Base-by-base conservation (phyloP, 1,284 basidiomycete genomes). In the Leucoagaricus sp. region DNA sequence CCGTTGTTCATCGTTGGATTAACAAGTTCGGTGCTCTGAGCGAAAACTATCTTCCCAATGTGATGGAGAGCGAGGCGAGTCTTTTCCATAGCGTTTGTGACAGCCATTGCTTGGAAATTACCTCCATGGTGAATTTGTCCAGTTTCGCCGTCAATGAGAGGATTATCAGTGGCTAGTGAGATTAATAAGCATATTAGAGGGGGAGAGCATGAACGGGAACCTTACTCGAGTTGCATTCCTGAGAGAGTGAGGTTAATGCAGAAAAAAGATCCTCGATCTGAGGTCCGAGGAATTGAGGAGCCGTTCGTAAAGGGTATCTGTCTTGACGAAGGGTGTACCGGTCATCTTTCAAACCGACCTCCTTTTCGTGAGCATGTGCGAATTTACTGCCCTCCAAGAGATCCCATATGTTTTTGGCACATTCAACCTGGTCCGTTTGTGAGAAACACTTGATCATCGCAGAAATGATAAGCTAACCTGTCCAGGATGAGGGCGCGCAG, bases 51-150 rank as follows among this genome's bases (percentile, higher is more conserved):
- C 71, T 93, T 92, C 58, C 92, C 93, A 55, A 94, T 81, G 64
- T 93, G 90, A 62, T 92, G 84, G 28, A 95, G 75, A 2, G 88
- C 81, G 40, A 94, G 82, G 17, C 93, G 86, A 4, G 90, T 89
- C 70, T 93, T 91, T 70, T 95, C 93, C 87, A 94, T 93, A 4
- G 88, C 87, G 57, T 92, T 93, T 6, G 92, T 91, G 53, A 95
- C 83, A 1, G 91, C 80, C 84, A 93, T 91, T 1, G 90, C 91
- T 69, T 78, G 76, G 65, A 94, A 94, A 67, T 93, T 93, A 9
- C 93, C 93, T 19, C 92, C 92, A 62, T 93, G 87, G 68, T 92
- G 89, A 6, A 91, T 79, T 41, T 79, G 73, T 6, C 84, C 85
- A 17, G 82, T 84, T 59, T 84, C 79, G 26, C 84, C 77, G 63